Base-by-base conservation (phyloP, 345 rosid genomes). In the Rhodamnia argentea region DNA sequence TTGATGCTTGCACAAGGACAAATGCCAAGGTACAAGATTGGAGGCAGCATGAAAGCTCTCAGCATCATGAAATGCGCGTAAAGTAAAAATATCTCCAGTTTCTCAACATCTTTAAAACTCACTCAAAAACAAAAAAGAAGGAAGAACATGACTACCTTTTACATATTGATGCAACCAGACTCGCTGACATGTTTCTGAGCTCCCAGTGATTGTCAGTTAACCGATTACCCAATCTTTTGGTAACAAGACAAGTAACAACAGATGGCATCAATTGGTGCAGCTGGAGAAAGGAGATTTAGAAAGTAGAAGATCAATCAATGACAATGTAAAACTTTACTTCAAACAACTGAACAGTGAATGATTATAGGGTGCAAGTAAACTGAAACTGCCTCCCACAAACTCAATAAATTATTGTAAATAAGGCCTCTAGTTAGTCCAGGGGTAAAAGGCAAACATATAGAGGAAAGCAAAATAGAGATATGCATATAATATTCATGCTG, bases 221-320 rank as follows among this genome's bases (percentile, higher is more conserved):
- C 83, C 92, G 92, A 88, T 86, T 92, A 70, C 99, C 98, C 88
- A 94, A 86, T 87, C 92, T 90, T 88, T 93, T 94, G 57, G 95
- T 92, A 85, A 94, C 93, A 78, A 95, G 92, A 93, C 99, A 96
- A 85, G 97, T 96, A 58, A 94, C 76, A 86, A 94, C 47, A 86
- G 97, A 91, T 47, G 98, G 98, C 93, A 95, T 91, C 90, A 96
- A 84, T 74, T 96, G 97, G 89, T 96, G 98, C 75, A 96, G 91
- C 99, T 96, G 95, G 89, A 88, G 82, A 88, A 88, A 64, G 88
- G n/a, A 87, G 82, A 42, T 52, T 70, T 83, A 53, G 57, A 52
- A 87, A 54, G 52, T 84, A 83, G 50, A 76, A 87, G 54, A 74
- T 84, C 26, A 27, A 60, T 84, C 37, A 27, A 82, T 52, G 58